Base-by-base conservation (phyloP, 768 basidiomycete species). In the Stropharia rugosoannulata region DNA sequence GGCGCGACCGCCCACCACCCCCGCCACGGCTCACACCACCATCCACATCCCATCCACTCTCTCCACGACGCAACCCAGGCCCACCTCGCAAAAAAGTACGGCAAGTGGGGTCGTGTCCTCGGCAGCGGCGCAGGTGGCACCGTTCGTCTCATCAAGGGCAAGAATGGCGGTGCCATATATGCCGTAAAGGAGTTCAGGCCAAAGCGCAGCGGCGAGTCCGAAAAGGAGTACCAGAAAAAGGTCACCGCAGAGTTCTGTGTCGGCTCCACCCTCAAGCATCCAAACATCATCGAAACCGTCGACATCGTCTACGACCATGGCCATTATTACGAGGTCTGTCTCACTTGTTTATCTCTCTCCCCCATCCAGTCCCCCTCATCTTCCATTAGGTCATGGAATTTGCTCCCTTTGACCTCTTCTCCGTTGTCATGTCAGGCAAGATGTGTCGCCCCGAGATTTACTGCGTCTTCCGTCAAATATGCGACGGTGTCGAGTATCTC, bases 171-270 rank as follows among this genome's bases (percentile, higher is more conserved):
- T 15, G 77, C 80, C 49, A 87, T 94, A 49, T 99, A 89, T 70
- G 97, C 97, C 45, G 97, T 97, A 61, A 99, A 99, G 73, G 95
- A 98, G 75, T 98, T 99, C 66, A 81, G 96, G 46, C 90, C 95
- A 42, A 91, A 93, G 62, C 84, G 95, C 56, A 65, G 79, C 3
- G 93, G 93, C 32, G 97, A 99, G 77, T 82, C 82, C 25, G 93
- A 95, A 73, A 90, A 93, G 73, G 97, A 99, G 76, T 99, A 98
- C 70, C 94, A 98, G 85, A 96, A 98, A 78, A 98, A 99, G 76
- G 95, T 98, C 55, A 97, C 95, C 1, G 96, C 96, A 25, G 97
- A 99, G 71, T 99, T 99, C 68, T 99, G 96, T 64, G 95, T 98
- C 15, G 95, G 97, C 56, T 90, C 89, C 19, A 90, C 91, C 42